A percentile compares a stretch with the other conserved stretches of the same genome.
Conservation (phyloP, 2,329 filamentous ascomycete species). For the Gliomastix tumulicola region DNA sequence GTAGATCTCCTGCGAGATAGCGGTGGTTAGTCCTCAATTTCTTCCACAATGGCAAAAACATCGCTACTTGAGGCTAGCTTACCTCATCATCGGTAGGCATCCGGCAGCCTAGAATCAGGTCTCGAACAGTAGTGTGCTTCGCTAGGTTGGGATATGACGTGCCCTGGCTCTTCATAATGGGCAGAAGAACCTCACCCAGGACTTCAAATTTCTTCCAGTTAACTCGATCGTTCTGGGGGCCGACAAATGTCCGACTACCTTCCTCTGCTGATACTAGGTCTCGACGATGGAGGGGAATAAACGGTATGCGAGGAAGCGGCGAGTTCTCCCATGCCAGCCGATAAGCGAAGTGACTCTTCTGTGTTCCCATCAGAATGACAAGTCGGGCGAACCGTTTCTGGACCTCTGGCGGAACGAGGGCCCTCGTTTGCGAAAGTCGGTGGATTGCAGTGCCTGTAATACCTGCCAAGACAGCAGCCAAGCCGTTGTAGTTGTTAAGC, state of each 20-base stretch:
- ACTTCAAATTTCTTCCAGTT: slow-evolving; percentile 99
- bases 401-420: slow-evolving; percentile 62
- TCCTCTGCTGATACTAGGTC: slow-evolving; percentile 90
- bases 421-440: slow-evolving; percentile 71
- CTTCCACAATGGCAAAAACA: background rate
- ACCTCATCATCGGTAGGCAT: slow-evolving; percentile 87
- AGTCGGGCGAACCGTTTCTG: slow-evolving; percentile 84
- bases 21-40: slow-evolving; percentile 11
- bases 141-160: slow-evolving; percentile 69
- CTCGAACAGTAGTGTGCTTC: slow-evolving; percentile 62
- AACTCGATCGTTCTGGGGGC: slow-evolving; percentile 64
- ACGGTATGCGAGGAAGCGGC: slow-evolving; percentile 82
- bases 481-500: slow-evolving; percentile 93
- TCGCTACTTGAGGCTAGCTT: slow-evolving; percentile 23
- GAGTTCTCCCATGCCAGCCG: slow-evolving; percentile 98
- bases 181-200: slow-evolving; percentile 83
- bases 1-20: slow-evolving; percentile 49
- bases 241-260: slow-evolving; percentile 84
- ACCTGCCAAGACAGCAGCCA: slow-evolving; percentile 89
- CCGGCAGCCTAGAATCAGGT: slow-evolving; percentile 73
- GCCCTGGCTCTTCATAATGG: slow-evolving; percentile 87
- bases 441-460: slow-evolving; percentile 85
- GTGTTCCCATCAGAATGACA: slow-evolving; percentile 85
- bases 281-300: slow-evolving; percentile 80
- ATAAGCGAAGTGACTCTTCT: slow-evolving; percentile 90